Conservation (phyloP, 2,329 filamentous ascomycete species). For the Nothophoma quercina region DNA sequence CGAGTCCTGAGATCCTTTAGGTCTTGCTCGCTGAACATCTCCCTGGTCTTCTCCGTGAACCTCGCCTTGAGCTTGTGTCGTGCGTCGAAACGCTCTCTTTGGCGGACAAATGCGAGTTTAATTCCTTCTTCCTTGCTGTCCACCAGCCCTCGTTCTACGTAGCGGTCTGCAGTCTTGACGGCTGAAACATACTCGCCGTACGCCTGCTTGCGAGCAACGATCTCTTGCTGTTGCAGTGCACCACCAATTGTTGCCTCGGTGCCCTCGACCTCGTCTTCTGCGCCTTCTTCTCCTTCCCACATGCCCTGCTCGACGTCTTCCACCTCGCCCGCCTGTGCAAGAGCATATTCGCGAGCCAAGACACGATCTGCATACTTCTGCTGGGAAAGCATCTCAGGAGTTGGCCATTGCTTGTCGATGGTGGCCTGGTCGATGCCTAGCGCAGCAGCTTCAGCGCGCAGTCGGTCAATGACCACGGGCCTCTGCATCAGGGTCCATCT, state of each 20-base stretch:
- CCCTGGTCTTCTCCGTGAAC: constrained; percentile 20
- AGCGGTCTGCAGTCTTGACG: constrained; percentile 25
- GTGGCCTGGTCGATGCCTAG: constrained; percentile 67
- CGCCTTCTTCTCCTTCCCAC: constrained; percentile 17
- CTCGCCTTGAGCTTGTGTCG: constrained; percentile 11
- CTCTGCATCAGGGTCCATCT: constrained; percentile 91
- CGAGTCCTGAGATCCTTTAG: constrained; percentile 20
- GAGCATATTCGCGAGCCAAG: constrained; percentile 16
- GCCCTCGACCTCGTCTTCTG: constrained; percentile 20
- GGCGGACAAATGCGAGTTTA: constrained; percentile 35
- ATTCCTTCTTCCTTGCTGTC: constrained; percentile 35
- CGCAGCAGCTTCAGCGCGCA: constrained; percentile 68
- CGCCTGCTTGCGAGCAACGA: constrained; percentile 17
- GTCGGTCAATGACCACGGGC: constrained; percentile 68
- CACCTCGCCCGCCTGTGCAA: constrained; percentile 8
- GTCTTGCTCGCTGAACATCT: constrained; percentile 22
- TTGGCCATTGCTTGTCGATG: constrained; percentile 45
- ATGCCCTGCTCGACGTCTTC: constrained; percentile 15
- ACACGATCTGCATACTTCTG: constrained; percentile 23
- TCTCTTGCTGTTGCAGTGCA: constrained; percentile 8
- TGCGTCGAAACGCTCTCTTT: constrained; percentile 25
- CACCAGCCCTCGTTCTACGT: constrained; percentile 26
- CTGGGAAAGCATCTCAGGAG: constrained; percentile 24
- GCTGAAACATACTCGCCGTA: constrained; percentile 26
- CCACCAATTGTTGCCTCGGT: constrained; percentile 13